phyloP scores from a whole-genome alignment of 2,329 filamentous ascomycete genomes.

The Colletotrichum orbiculare region DNA sequence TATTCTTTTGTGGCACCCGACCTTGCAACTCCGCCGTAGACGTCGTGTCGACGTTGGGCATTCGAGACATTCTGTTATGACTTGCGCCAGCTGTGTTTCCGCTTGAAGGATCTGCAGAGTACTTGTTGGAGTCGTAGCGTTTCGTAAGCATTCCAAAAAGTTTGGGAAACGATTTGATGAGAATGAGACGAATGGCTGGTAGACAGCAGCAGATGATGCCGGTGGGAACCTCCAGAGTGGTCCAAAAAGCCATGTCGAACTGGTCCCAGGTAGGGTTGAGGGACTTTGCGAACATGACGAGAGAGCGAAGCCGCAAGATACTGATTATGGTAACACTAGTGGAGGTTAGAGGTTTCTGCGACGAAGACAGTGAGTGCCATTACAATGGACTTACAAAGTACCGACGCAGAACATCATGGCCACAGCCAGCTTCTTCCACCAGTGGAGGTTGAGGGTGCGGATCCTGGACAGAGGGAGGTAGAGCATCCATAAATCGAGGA shows the following conservation, averaged over 20 bases:
- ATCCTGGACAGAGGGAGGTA: slow-evolving; percentile 53
- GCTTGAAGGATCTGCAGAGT: slow-evolving; percentile 12
- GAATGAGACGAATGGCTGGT: slow-evolving; percentile 31
- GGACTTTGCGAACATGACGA: slow-evolving; percentile 42
- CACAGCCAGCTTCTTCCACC: slow-evolving; percentile 56
- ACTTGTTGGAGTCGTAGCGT: slow-evolving; percentile 8
- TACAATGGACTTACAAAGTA: slow-evolving; percentile 45
- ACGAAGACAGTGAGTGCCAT: neutral
- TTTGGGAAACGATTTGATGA: slow-evolving; percentile 26
- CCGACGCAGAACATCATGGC: slow-evolving; percentile 57
- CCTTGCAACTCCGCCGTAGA: slow-evolving; percentile 15
- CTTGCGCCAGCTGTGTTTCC: neutral
- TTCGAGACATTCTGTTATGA: slow-evolving; percentile 6
- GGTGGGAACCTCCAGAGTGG: slow-evolving; percentile 27
- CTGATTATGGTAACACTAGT: slow-evolving; percentile 46
- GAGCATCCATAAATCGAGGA: slow-evolving; percentile 56
- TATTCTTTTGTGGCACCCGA: neutral
- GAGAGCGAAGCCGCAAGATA: slow-evolving; percentile 43
- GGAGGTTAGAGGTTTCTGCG: neutral
- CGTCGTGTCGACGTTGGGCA: neutral
- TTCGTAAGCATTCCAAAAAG: slow-evolving; percentile 25
- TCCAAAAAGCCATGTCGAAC: slow-evolving; percentile 40
- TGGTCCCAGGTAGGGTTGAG: slow-evolving; percentile 46
- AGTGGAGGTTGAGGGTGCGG: slow-evolving; percentile 46
- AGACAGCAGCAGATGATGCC: slow-evolving; percentile 33